Conservation (phyloP, 2,329 filamentous ascomycete species). For the Penicillium hesseltinei region DNA sequence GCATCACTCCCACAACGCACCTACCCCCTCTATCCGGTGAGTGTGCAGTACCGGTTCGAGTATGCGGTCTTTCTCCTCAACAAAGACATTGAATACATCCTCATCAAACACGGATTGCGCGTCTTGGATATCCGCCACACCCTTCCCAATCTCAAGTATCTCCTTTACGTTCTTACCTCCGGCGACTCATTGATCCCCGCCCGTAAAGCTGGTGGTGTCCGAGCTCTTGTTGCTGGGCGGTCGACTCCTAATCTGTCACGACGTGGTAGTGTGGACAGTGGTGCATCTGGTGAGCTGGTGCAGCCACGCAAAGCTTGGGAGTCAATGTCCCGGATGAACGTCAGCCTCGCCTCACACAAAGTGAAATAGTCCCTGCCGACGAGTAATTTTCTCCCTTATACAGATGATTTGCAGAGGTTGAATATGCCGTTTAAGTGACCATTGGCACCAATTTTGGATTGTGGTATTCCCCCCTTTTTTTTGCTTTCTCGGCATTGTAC, state of each 20-base stretch:
- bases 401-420: neutral
- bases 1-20: conserved; percentile 56
- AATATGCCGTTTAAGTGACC: neutral
- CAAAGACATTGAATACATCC: conserved; percentile 79
- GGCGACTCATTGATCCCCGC: conserved; percentile 64
- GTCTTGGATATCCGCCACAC: conserved; percentile 90
- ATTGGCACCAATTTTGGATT: neutral
- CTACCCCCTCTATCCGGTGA: conserved; percentile 77
- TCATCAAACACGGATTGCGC: conserved; percentile 66
- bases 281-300: conserved; percentile 31
- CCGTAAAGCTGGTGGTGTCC: conserved; percentile 54
- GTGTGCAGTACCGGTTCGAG: conserved; percentile 85
- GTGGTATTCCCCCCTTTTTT: neutral
- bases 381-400: neutral
- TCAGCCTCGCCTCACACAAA: conserved; percentile 15
- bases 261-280: conserved; percentile 43
- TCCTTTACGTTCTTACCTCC: conserved; percentile 84
- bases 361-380: neutral
- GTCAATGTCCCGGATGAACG: conserved; percentile 28
- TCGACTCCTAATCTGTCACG: conserved; percentile 40
- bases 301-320: conserved; percentile 29
- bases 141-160: conserved; percentile 87
- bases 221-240: conserved; percentile 45
- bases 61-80: conserved; percentile 97
- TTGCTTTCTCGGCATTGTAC: neutral